These are phyloP conservation scores for Vigna unguiculata DNA, from an alignment of 306 rosid genomes.

Conservation along the genomic window DNA sequence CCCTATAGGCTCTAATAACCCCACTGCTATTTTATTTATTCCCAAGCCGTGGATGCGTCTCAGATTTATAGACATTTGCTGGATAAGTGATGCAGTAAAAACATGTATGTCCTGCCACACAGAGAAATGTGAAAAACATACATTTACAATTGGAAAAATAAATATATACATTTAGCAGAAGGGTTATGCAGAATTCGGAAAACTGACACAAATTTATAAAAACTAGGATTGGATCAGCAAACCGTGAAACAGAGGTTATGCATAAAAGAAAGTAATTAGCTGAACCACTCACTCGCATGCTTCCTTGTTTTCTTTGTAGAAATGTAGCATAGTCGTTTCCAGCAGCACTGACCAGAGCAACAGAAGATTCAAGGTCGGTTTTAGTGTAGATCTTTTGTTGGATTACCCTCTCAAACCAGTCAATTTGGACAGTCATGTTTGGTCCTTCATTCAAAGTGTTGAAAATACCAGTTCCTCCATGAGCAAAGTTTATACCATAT, in stretches of 20 bases:
- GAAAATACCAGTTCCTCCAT: conserved; percentile 52
- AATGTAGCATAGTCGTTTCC: conserved; percentile 43
- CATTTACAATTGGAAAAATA: not conserved
- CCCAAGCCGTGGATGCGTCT: conserved; percentile 54
- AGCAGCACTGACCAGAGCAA: conserved; percentile 42
- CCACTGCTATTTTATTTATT: conserved; percentile 49
- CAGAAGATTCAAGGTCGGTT: conserved; percentile 48
- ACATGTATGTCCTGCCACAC: conserved; percentile 40
- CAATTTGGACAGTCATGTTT: conserved; percentile 47
- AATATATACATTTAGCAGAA: too few relatives aligned
- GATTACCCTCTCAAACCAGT: conserved; percentile 48
- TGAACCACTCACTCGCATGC: conserved; percentile 24
- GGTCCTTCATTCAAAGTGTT: conserved; percentile 46
- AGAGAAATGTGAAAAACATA: not conserved
- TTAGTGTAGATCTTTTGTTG: conserved; percentile 50
- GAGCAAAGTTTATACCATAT: conserved; percentile 48
- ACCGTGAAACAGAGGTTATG: not conserved
- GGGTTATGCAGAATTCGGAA: too few relatives aligned
- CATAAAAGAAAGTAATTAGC: not conserved
- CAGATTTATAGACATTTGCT: conserved; percentile 49
- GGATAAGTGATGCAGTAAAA: conserved; percentile 41
- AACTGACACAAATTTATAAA: too few relatives aligned
- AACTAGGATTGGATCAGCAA: not conserved
- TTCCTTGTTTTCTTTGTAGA: not conserved
- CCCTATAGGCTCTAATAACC: conserved; percentile 59